A percentile compares a stretch with the other conserved stretches of the same genome.
Conservation (phyloP, 2,329 filamentous ascomycete genomes). For the Exophiala xenobiotica region DNA sequence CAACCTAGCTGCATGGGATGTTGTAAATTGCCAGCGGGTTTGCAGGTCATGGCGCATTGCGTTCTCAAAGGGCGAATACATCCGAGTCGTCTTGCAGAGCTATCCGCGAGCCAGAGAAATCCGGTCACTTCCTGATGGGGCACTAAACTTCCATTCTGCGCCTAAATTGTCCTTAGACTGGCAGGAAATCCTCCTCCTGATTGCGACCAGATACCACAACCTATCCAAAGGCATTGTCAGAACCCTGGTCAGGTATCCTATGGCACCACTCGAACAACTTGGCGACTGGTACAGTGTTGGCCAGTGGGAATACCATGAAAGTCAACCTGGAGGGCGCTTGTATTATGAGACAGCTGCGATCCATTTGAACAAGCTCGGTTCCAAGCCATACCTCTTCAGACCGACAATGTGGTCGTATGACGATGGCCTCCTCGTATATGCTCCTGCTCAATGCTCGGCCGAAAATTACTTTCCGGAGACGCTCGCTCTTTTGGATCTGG, state of each 20-base stretch:
- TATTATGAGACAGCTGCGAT: constrained; percentile 29
- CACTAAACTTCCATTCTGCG: constrained; percentile 12
- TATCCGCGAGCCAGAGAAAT: constrained; percentile 57
- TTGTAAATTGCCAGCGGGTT: constrained; percentile 54
- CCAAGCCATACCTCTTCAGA: constrained; percentile 37
- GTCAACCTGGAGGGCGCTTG: constrained; percentile 30
- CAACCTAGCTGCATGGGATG: constrained; percentile 52
- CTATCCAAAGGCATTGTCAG: constrained; percentile 51
- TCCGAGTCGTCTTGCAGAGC: constrained; percentile 49
- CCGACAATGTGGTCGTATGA: constrained; percentile 56
- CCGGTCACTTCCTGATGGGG: constrained; percentile 32
- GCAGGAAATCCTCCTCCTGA: constrained; percentile 25
- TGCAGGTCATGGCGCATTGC: constrained; percentile 50
- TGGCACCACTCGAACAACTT: constrained; percentile 39
- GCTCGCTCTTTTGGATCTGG: constrained; percentile 53
- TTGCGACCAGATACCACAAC: constrained; percentile 57
- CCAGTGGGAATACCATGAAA: constrained; percentile 44
- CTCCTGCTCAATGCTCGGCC: constrained; percentile 34
- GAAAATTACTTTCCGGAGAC: constrained; percentile 33
- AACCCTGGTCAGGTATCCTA: constrained; percentile 46
- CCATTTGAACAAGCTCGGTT: constrained; percentile 23
- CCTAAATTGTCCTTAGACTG: constrained; percentile 5
- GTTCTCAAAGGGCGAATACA: constrained; percentile 51
- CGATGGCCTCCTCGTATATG: constrained; percentile 59
- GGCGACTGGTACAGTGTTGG: constrained; percentile 41